Conservation (phyloP, 1,284 basidiomycete genomes). For the Tausonia pullulans region DNA sequence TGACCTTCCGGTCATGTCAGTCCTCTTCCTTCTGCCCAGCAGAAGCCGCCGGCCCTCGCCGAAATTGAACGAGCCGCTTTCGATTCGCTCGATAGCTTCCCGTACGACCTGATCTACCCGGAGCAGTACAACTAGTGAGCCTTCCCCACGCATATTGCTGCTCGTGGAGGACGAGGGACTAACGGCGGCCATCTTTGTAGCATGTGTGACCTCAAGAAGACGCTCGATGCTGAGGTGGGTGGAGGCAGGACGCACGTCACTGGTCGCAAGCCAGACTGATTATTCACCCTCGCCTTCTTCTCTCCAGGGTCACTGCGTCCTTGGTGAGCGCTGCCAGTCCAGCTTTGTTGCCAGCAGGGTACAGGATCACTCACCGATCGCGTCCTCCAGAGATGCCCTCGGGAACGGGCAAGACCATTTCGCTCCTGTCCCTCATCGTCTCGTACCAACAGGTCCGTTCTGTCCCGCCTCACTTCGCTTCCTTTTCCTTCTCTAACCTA, state of each 20-base stretch:
- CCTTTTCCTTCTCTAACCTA: background rate
- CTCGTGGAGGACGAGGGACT: no score
- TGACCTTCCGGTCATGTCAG: slow-evolving; percentile 63
- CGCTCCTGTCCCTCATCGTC: slow-evolving; percentile 87
- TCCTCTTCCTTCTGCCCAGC: slow-evolving; percentile 26
- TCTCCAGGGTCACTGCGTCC: slow-evolving; percentile 83
- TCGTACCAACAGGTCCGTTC: slow-evolving; percentile 82
- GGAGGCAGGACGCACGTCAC: background rate
- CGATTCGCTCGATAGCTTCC: slow-evolving; percentile 26
- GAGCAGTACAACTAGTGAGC: slow-evolving; percentile 11
- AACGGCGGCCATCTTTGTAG: no score
- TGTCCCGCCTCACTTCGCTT: background rate
- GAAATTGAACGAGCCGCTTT: slow-evolving; percentile 10
- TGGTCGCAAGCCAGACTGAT: background rate
- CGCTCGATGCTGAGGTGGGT: slow-evolving; percentile 68
- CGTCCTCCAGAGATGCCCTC: slow-evolving; percentile 78
- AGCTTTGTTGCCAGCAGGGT: background rate
- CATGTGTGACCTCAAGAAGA: slow-evolving; percentile 96
- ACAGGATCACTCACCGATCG: background rate
- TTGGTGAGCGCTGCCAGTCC: slow-evolving; percentile 30
- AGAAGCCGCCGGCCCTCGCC: slow-evolving; percentile 39
- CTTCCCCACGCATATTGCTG: no score
- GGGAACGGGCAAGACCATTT: slow-evolving; percentile 98
- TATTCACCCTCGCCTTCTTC: background rate
- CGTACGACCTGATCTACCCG: slow-evolving; percentile 9